Evolutionary conservation across 208 protist species (phyloP).

Genomic region (Wallacemonas sp.): DNA sequence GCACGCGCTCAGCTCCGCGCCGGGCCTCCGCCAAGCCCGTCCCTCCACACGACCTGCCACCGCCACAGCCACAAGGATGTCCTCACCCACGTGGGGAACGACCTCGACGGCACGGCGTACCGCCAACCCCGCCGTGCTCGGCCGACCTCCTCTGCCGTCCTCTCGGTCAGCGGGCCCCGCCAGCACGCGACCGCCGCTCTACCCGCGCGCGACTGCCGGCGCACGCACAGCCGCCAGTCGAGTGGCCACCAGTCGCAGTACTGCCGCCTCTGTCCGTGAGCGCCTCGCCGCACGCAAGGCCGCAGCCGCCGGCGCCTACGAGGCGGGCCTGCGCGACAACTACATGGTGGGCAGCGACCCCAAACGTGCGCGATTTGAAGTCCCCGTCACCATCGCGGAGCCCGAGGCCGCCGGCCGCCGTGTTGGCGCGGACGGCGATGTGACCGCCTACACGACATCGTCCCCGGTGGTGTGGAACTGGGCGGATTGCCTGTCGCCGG

Average conservation of each 20-base stretch:
- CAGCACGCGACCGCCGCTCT: slow-evolving; percentile 5
- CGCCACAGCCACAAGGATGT: background rate
- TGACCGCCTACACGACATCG: background rate
- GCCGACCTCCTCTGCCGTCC: background rate
- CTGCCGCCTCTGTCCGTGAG: slow-evolving; percentile 20
- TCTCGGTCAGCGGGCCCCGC: too few species aligned
- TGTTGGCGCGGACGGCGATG: background rate
- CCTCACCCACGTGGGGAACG: background rate
- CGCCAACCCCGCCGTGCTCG: too few species aligned
- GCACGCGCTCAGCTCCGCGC: slow-evolving; percentile 24
- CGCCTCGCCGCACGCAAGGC: slow-evolving; percentile 8
- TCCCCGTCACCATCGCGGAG: background rate
- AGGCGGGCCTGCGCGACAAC: slow-evolving; percentile 40
- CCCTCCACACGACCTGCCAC: background rate
- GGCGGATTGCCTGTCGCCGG: slow-evolving; percentile 5
- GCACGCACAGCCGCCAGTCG: slow-evolving; percentile 1
- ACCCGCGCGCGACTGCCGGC: background rate
- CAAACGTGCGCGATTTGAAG: slow-evolving; percentile 45
- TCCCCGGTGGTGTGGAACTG: background rate
- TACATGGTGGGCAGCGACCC: slow-evolving; percentile 53
- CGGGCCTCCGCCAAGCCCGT: slow-evolving; percentile 16
- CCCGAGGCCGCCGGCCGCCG: too few species aligned
- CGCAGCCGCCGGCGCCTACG: slow-evolving; percentile 28
- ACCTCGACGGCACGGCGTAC: background rate
- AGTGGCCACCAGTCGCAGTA: background rate